phyloP scores from a whole-genome alignment of 257 asterid species.

The Solanum infundibuliforme region DNA sequence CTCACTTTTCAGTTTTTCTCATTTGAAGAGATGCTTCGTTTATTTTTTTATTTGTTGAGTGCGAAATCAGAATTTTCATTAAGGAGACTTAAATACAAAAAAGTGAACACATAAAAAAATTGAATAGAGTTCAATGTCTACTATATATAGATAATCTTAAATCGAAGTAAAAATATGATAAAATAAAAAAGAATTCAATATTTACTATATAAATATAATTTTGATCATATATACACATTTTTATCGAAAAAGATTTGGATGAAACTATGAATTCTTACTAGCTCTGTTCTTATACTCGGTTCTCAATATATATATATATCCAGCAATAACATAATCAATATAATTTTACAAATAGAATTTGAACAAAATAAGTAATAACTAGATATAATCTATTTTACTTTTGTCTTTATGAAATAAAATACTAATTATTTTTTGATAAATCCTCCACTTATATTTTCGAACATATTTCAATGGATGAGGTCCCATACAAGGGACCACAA shows the following conservation, averaged over 20 bases:
- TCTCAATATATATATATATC: too few relatives aligned
- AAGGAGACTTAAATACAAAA: too few relatives aligned
- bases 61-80: background rate
- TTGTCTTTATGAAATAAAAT: too few relatives aligned
- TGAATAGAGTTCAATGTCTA: background rate
- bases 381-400: too few relatives aligned
- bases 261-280: background rate
- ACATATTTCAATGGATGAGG: background rate
- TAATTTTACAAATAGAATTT: background rate
- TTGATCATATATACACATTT: too few relatives aligned
- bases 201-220: too few relatives aligned
- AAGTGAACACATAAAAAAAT: too few relatives aligned
- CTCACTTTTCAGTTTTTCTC: background rate
- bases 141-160: too few relatives aligned
- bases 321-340: accelerated
- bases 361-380: accelerated
- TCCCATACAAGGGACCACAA: background rate
- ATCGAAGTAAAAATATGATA: too few relatives aligned
- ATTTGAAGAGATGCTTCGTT: background rate
- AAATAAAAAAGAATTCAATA: too few relatives aligned
- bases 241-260: too few relatives aligned
- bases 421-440: background rate
- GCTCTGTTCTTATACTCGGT: too few relatives aligned
- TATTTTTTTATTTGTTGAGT: background rate
- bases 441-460: accelerated